Evolutionary conservation across 164 flowering plant genomes (phyloP), one percentile per base, ranked within the genome.

Genomic region (Tetracentron sinense): DNA sequence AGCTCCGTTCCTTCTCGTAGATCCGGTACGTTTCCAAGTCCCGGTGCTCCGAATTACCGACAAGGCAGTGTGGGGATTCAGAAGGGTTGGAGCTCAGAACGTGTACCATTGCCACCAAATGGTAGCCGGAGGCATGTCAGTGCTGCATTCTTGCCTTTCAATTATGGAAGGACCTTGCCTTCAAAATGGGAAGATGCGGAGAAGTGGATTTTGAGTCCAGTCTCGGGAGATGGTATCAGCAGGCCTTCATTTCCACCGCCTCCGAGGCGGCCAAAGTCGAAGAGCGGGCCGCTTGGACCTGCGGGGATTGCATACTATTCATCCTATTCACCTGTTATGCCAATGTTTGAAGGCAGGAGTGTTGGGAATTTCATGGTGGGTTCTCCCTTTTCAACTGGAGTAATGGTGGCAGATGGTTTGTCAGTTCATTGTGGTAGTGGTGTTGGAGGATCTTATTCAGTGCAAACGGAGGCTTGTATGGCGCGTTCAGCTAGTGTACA

Each of bases 121-220:
- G 57, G 66, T 25, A 58, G 64, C 62, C 29, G 82, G 22, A 71
- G 80, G 60, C 65, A 66, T 26, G 61, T 67, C 4, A 60, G 63
- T 55, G 69, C 68, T 22, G 69, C 75, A 1, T 60, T 72, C 56
- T 70, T 70, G 63, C 80, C 84, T 1, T 78, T 85, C 30, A 72
- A 72, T n/a, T 75, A 78, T 46, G 82, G 83, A 38, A 75, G 85
- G 64, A 21, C 87, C 0, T 55, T 84, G 78, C 92, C 88, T 49
- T 86, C 88, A 0, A 94, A 94, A 65, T 91, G 99, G 99, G 99
- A 94, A 63, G 99, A 94, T 74, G 92, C 92, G 0, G 92, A 86
- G 79, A 68, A 89, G 67, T 86, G 92, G 92, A 86, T 86, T 62
- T 72, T 79, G 46, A 86, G 89, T 56, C 84, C 87, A 0, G 74